Conservation (phyloP, 2,329 filamentous ascomycete genomes). For the Diaporthe australafricana region DNA sequence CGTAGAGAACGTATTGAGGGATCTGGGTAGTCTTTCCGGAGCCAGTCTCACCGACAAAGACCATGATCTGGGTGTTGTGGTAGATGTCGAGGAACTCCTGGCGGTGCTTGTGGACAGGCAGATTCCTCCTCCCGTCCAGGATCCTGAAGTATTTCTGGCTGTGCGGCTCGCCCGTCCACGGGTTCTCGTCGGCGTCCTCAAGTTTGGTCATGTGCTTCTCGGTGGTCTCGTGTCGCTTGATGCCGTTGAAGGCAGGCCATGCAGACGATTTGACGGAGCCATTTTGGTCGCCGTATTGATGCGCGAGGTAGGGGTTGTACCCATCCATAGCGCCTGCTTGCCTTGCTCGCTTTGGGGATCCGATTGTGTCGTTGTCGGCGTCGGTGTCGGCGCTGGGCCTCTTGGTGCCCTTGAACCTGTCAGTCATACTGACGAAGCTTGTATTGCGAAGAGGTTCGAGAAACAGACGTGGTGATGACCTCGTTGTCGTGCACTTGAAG, state of each 20-base stretch:
- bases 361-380: slow-evolving; percentile 46
- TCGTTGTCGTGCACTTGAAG: slow-evolving; percentile 7
- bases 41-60: slow-evolving; percentile 99
- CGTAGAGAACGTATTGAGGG: slow-evolving; percentile 96
- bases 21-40: slow-evolving; percentile 99
- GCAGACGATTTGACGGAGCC: slow-evolving; percentile 47
- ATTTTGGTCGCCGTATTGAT: slow-evolving; percentile 74
- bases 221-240: slow-evolving; percentile 85
- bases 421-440: slow-evolving; percentile 50
- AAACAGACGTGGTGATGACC: slow-evolving; percentile 1
- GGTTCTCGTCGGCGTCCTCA: slow-evolving; percentile 85
- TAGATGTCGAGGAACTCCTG: slow-evolving; percentile 95
- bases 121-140: slow-evolving; percentile 81
- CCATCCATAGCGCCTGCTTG: slow-evolving; percentile 36
- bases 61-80: slow-evolving; percentile 93
- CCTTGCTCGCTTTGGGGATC: slow-evolving; percentile 46
- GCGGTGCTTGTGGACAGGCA: slow-evolving; percentile 94
- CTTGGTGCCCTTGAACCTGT: slow-evolving; percentile 53
- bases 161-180: slow-evolving; percentile 83
- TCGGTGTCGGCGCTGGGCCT: slow-evolving; percentile 56
- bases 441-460: slow-evolving; percentile 9
- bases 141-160: slow-evolving; percentile 92
- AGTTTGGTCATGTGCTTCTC: slow-evolving; percentile 77
- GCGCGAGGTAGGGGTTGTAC: slow-evolving; percentile 90
- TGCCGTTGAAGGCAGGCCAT: slow-evolving; percentile 67